A percentile compares a stretch with the other conserved stretches of the same genome.
These are phyloP conservation scores for Aechmea fasciata DNA, from an alignment of 176 grass and related monocot genomes.

Conservation along the genomic window DNA sequence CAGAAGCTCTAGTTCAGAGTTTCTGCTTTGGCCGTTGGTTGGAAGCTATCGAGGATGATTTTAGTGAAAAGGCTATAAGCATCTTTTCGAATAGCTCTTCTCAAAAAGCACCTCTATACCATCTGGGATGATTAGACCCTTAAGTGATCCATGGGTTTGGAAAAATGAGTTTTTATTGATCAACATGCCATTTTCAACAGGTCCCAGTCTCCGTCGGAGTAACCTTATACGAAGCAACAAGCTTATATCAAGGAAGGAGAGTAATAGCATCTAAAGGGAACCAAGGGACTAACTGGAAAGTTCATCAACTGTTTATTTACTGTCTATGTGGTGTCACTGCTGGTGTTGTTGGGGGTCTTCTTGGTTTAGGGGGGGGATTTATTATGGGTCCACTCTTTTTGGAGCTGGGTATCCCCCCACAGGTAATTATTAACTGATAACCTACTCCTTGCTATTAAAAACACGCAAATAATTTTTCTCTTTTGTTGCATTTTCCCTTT, in stretches of 20 bases:
- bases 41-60: too few species aligned
- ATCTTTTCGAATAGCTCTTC: too few species aligned
- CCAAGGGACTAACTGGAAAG: constrained; percentile 37
- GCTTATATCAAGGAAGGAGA: constrained; percentile 63
- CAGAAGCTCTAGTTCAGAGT: too few species aligned
- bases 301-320: constrained; percentile 53
- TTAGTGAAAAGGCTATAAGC: too few species aligned
- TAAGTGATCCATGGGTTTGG: too few species aligned
- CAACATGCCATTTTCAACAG: constrained; percentile 17
- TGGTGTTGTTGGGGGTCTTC: constrained; percentile 75
- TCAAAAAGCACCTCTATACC: too few species aligned
- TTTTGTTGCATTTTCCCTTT: background rate
- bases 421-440: constrained; percentile 24
- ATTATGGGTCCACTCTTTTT: constrained; percentile 91
- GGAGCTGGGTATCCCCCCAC: constrained; percentile 84
- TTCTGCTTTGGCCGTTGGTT: too few species aligned
- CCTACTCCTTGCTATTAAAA: background rate
- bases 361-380: constrained; percentile 87
- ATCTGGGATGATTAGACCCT: too few species aligned
- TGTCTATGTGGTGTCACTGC: constrained; percentile 44
- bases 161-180: background rate
- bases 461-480: background rate
- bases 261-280: constrained; percentile 52
- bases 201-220: constrained; percentile 66
- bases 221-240: constrained; percentile 66